Conservation (phyloP, 1,284 basidiomycete species). For the Moniliophthora roreri region DNA sequence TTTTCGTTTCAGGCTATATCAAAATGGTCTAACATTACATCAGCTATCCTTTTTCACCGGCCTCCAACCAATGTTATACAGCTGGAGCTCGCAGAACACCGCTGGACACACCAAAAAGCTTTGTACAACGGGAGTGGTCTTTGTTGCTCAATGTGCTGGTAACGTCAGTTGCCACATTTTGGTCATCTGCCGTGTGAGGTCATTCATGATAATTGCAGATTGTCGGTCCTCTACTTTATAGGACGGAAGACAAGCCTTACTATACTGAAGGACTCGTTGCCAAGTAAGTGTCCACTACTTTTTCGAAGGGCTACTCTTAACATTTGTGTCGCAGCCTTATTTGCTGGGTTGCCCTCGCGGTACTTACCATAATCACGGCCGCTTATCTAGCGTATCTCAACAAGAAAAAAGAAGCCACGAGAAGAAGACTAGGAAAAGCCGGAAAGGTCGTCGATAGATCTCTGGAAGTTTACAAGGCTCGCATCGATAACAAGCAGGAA, state of each 20-base stretch:
- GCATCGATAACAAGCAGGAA: slow-evolving; percentile 18
- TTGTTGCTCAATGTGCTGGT: slow-evolving; percentile 43
- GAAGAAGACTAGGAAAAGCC: slow-evolving; percentile 37
- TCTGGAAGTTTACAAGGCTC: slow-evolving; percentile 31
- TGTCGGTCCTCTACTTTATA: slow-evolving; percentile 40
- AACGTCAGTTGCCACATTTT: slow-evolving; percentile 27
- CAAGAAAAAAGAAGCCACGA: slow-evolving; percentile 33
- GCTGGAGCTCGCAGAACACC: slow-evolving; percentile 42
- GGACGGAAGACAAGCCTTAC: slow-evolving; percentile 36
- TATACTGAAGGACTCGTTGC: slow-evolving; percentile 37
- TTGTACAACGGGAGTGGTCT: slow-evolving; percentile 38
- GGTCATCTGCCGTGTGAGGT: no score
- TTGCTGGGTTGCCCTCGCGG: slow-evolving; percentile 36
- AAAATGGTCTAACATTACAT: not conserved
- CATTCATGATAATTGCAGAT: slow-evolving; percentile 26
- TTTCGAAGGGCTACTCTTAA: no score
- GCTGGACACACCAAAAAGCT: slow-evolving; percentile 45
- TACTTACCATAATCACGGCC: slow-evolving; percentile 34
- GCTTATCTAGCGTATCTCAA: slow-evolving; percentile 41
- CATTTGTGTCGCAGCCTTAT: no score
- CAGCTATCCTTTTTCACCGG: slow-evolving; percentile 7
- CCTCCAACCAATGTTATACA: slow-evolving; percentile 38
- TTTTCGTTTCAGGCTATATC: slow-evolving; percentile 26
- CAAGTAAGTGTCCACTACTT: slow-evolving; percentile 24
- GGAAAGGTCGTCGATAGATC: slow-evolving; percentile 40